Evolutionary conservation across 202 grass and related monocot species (phyloP).

Genomic region (Digitaria exilis): DNA sequence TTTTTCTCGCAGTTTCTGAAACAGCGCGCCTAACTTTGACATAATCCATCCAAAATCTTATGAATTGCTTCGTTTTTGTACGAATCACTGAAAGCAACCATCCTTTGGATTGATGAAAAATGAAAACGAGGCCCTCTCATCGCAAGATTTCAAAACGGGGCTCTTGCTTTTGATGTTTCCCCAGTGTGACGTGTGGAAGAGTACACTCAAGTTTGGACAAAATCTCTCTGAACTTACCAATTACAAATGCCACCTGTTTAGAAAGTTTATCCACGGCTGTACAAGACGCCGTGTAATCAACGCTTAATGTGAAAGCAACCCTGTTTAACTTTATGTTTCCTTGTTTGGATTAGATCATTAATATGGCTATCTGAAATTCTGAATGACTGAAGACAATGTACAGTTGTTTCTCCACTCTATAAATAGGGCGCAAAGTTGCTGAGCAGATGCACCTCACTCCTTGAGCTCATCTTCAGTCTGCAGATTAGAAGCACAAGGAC

Average conservation of each 20-base stretch:
- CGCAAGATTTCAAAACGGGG: background rate
- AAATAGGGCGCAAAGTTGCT: background rate
- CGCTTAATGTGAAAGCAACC: background rate
- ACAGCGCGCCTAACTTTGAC: background rate
- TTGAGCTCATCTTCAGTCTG: background rate
- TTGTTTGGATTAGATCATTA: background rate
- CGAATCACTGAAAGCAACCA: background rate
- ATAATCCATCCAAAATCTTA: background rate
- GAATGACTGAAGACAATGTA: background rate
- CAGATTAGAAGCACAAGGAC: background rate
- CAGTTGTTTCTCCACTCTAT: background rate
- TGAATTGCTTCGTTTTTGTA: background rate
- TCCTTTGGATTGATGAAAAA: background rate
- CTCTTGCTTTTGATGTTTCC: conserved; percentile 8
- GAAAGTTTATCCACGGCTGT: background rate
- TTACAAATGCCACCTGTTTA: background rate
- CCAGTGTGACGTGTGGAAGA: background rate
- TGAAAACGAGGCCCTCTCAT: background rate
- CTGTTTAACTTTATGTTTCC: background rate
- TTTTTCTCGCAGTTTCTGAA: background rate
- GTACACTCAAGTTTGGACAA: conserved; percentile 16
- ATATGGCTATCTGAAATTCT: background rate
- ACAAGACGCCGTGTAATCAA: background rate
- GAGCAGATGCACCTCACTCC: background rate
- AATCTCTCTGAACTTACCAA: conserved; percentile 16